Percentiles rank a stretch among this genome's conserved stretches.
phyloP scores from a whole-genome alignment of 2,329 filamentous ascomycete genomes.

The Aspergillus aculeatus region DNA sequence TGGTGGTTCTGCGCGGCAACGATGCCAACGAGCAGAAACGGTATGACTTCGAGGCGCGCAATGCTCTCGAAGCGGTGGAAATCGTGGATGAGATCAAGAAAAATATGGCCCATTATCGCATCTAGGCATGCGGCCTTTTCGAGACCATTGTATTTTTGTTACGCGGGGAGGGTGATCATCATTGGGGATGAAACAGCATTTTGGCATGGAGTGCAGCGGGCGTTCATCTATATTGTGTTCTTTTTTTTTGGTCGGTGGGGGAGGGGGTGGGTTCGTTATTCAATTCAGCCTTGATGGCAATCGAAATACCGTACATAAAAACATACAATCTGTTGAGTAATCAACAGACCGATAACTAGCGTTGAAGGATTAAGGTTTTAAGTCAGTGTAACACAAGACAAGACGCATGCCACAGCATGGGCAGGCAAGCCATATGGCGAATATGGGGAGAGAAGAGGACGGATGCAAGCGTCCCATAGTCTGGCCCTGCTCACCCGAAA shows the following conservation, averaged over 20 bases:
- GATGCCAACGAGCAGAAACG: conserved; percentile 64
- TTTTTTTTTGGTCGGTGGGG: not conserved
- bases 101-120: conserved; percentile 51
- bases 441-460: not conserved
- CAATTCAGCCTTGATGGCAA: not conserved
- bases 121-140: conserved; percentile 23
- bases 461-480: not conserved
- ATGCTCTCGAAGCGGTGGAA: conserved; percentile 56
- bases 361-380: not conserved
- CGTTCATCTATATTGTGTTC: not conserved
- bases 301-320: not conserved
- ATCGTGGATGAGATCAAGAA: conserved; percentile 65
- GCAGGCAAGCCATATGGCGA: not conserved
- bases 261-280: not conserved
- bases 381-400: not conserved
- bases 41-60: conserved; percentile 65
- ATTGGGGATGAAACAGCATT: not conserved
- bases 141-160: not conserved
- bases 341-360: too few relatives aligned
- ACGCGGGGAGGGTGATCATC: not conserved
- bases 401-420: too few relatives aligned
- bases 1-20: conserved; percentile 60
- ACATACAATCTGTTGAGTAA: too few relatives aligned
- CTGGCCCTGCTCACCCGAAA: not conserved
- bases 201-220: not conserved